Percentiles rank a stretch among this genome's conserved stretches.
Evolutionary conservation across 768 basidiomycete genomes (phyloP).

Genomic region (Hygrocybe coccinea): DNA sequence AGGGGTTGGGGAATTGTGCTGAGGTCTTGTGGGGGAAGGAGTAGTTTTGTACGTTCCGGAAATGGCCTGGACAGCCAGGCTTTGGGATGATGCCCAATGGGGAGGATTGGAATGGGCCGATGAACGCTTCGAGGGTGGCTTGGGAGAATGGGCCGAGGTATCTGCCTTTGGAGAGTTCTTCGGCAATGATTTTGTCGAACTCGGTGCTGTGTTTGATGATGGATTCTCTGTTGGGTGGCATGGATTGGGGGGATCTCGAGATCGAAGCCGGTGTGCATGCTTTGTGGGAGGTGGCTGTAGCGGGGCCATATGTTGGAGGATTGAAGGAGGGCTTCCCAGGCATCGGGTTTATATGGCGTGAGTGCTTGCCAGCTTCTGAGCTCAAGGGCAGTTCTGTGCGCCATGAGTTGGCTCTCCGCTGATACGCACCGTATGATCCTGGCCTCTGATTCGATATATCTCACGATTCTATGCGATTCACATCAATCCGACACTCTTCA

Average conservation of each 20-base stretch:
- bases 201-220: conserved; percentile 1
- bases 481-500: too few relatives aligned
- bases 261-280: conserved; percentile 31
- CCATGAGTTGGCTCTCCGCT: conserved; percentile 36
- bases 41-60: conserved; percentile 15
- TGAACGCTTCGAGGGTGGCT: background rate
- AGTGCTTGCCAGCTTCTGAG: conserved; percentile 22
- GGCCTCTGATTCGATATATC: too few relatives aligned
- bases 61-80: conserved; percentile 1
- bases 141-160: conserved; percentile 15
- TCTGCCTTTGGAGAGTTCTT: conserved; percentile 1
- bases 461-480: too few relatives aligned
- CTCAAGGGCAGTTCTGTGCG: conserved; percentile 36
- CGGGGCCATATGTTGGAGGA: conserved; percentile 14
- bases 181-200: background rate
- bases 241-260: conserved; percentile 28
- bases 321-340: too few relatives aligned
- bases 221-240: conserved; percentile 32
- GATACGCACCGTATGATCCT: too few relatives aligned
- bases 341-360: conserved; percentile 28
- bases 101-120: conserved; percentile 18
- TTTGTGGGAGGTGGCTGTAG: conserved; percentile 24
- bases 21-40: conserved; percentile 11
- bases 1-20: background rate
- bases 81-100: conserved; percentile 17